Evolutionary conservation across 2,329 filamentous ascomycete genomes (phyloP), one percentile per base, ranked within the genome.

Genomic region (Diaporthe eres): DNA sequence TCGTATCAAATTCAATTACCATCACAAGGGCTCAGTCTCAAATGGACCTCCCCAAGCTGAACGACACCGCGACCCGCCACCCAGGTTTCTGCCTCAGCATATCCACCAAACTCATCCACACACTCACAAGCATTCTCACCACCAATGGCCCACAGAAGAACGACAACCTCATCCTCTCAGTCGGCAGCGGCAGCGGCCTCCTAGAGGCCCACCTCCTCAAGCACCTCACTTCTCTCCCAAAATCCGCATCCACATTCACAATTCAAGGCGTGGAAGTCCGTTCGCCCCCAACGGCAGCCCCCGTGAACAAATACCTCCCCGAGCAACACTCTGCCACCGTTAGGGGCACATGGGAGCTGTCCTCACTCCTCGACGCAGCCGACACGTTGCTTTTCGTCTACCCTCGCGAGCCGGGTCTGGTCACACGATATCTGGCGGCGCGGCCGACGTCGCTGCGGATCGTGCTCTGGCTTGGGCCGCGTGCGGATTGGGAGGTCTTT

Each of bases 131-230:
- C 10, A n/a, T 60, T 34, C 63, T 77, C 49, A 47, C n/a, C 39
- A 34, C 37, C 22, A 55, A 42, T 25, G 37, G 12, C n/a, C 34
- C 71, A 25, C 25, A n/a, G 55, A 37, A 7, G 2, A 34, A 19
- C 15, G 17, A 63, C 12, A 42, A 53, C 47, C 68, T 77, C 31
- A n/a, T 77, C 25, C 47, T 77, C 47, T 77, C 75, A 1, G 49
- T 77, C 31, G 75, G 75, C 31, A 77, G 75, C 25, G 75, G 75
- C 25, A 77, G 63, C 28, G 75, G 75, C n/a, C 74, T 77, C 15
- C 49, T 77, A 3, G 75, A 77, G 15, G 75, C 75, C 10, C 74
- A 75, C 28, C 55, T 77, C 37, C 63, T 73, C 13, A 44, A 65
- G 7, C 49, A 70, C 39, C 70, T 74, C 47, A 22, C 25, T 15